phyloP scores from a whole-genome alignment of 148 eudicot species.

The Cornus florida region DNA sequence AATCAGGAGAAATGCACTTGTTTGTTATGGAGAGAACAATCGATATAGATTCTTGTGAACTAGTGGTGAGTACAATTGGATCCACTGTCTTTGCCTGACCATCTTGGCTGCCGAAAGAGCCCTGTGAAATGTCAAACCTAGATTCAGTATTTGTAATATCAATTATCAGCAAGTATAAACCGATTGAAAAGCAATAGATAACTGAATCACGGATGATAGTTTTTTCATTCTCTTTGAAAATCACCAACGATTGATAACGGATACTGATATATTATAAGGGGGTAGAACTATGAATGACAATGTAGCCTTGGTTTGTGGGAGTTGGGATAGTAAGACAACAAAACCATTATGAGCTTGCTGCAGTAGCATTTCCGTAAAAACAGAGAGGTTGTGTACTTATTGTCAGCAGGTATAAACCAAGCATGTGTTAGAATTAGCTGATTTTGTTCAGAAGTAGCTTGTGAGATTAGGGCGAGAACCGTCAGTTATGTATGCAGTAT shows the following conservation, averaged over 20 bases:
- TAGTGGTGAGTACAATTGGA: constrained; percentile 51
- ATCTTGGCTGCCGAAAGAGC: constrained; percentile 44
- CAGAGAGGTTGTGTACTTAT: not conserved
- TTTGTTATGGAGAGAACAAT: constrained; percentile 50
- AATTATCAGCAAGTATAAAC: not conserved
- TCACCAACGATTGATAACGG: not conserved
- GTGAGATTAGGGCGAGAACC: not conserved
- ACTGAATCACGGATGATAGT: not conserved
- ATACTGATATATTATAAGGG: no score
- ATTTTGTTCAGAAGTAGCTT: not conserved
- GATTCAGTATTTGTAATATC: not conserved
- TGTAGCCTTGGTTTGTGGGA: no score
- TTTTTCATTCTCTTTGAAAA: not conserved
- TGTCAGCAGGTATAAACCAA: not conserved
- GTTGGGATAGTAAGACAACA: no score
- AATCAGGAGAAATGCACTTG: constrained; percentile 60
- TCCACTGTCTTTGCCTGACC: constrained; percentile 45
- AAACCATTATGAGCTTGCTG: not conserved
- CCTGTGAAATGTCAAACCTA: constrained; percentile 30
- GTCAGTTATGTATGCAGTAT: not conserved
- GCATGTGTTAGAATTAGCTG: not conserved
- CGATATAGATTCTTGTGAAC: constrained; percentile 54
- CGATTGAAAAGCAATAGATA: not conserved
- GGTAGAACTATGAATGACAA: no score
- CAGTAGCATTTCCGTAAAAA: not conserved